phyloP scores from a whole-genome alignment of 495 filamentous ascomycete species.

The Aspergillus indologenus region DNA sequence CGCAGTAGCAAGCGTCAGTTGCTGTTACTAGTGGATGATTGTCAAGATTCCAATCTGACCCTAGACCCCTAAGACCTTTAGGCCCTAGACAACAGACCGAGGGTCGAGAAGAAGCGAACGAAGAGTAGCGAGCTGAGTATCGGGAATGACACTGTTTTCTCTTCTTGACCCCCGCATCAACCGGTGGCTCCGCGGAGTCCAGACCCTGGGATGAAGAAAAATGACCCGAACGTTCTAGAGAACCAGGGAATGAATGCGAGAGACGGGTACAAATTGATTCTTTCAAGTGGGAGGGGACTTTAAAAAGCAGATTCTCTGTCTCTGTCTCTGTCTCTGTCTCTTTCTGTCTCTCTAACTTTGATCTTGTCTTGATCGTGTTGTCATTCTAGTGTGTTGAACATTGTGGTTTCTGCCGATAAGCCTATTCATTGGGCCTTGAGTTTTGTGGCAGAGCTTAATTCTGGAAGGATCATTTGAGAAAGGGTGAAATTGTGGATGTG shows the following conservation, averaged over 20 bases:
- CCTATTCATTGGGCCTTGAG: too few species aligned
- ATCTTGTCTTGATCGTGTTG: not conserved
- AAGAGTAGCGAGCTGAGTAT: not conserved
- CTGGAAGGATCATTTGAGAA: not conserved
- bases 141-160: not conserved
- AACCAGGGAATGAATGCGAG: too few species aligned
- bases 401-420: too few species aligned
- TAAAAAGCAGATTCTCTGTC: not conserved
- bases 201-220: not conserved
- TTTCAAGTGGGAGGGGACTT: too few species aligned
- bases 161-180: not conserved
- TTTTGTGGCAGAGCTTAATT: too few species aligned
- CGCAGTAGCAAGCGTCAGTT: not conserved
- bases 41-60: not conserved
- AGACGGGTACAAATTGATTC: too few species aligned
- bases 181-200: not conserved
- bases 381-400: not conserved
- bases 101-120: not conserved
- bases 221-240: not conserved
- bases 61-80: too few species aligned
- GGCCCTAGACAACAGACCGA: too few species aligned
- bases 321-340: too few species aligned
- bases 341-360: too few species aligned
- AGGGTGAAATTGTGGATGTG: not conserved
- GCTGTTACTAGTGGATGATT: not conserved